Evolutionary conservation across 2,329 filamentous ascomycete species (phyloP).

Genomic region (Penicillium sp.): DNA sequence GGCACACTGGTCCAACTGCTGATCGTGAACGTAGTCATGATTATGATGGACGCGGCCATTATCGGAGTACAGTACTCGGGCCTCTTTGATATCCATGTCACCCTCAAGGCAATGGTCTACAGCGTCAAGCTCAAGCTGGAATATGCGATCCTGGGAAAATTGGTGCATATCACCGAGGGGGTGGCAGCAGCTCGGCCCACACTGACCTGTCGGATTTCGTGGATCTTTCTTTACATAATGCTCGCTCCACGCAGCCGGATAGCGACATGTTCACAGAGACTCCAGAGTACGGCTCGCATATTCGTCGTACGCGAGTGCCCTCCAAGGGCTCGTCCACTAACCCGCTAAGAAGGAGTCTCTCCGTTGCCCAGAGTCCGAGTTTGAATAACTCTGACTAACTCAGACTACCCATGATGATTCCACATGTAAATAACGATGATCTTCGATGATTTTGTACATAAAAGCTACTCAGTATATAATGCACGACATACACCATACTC

Average conservation of each 20-base stretch:
- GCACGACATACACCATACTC: background rate
- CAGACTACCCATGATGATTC: conserved; percentile 8
- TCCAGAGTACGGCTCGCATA: conserved; percentile 4
- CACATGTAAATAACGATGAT: conserved; percentile 12
- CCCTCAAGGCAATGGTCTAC: conserved; percentile 47
- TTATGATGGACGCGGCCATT: conserved; percentile 46
- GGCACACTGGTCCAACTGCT: conserved; percentile 49
- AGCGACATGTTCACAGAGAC: conserved; percentile 10
- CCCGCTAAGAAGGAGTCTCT: conserved; percentile 9
- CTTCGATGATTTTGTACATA: background rate
- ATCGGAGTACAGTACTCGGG: conserved; percentile 45
- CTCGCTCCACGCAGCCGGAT: conserved; percentile 11
- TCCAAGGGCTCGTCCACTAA: conserved; percentile 18
- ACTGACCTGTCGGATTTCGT: conserved; percentile 28
- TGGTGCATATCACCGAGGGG: conserved; percentile 32
- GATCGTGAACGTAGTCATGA: conserved; percentile 48
- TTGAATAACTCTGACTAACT: too few relatives aligned
- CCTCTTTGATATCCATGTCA: conserved; percentile 45
- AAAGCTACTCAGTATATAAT: conserved; percentile 9
- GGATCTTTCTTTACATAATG: conserved; percentile 21
- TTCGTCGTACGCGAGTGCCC: conserved; percentile 1
- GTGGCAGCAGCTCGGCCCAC: conserved; percentile 16
- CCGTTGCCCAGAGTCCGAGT: conserved; percentile 4
- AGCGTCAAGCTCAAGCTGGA: conserved; percentile 52
- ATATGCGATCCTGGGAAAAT: conserved; percentile 46